Percentiles rank a stretch among this genome's conserved stretches.
phyloP scores from a whole-genome alignment of 2,329 filamentous ascomycete species.

The Pseudonectria foliicola region DNA sequence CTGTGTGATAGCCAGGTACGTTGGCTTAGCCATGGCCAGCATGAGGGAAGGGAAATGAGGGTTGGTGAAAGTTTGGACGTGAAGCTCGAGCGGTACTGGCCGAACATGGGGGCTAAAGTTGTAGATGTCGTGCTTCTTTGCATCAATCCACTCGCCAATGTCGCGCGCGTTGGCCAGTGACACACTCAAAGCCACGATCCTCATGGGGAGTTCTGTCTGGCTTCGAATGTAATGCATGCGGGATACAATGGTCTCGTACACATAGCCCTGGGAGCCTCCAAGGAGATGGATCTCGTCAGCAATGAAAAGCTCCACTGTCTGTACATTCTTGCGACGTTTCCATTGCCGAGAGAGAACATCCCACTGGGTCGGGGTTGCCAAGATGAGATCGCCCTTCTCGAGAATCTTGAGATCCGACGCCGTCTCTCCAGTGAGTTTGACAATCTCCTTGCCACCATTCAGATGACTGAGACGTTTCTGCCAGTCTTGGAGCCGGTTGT shows the following conservation, averaged over 20 bases:
- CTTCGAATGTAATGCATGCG: constrained; percentile 94
- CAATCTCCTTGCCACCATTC: constrained; percentile 77
- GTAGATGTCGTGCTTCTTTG: constrained; percentile 95
- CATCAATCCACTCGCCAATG: constrained; percentile 95
- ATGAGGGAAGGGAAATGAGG: constrained; percentile 97
- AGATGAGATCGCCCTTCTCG: constrained; percentile 77
- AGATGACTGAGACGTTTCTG: constrained; percentile 65
- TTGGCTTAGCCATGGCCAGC: constrained; percentile 96
- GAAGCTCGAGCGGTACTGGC: constrained; percentile 82
- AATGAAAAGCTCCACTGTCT: constrained; percentile 83
- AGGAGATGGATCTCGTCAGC: constrained; percentile 94
- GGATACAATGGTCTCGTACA: constrained; percentile 96
- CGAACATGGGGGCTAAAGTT: constrained; percentile 95
- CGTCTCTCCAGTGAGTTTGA: constrained; percentile 90
- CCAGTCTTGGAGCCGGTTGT: constrained; percentile 79
- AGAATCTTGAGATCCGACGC: constrained; percentile 84
- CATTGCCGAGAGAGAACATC: constrained; percentile 92
- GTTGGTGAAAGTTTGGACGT: constrained; percentile 91
- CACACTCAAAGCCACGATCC: constrained; percentile 84
- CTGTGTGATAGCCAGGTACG: constrained; percentile 81
- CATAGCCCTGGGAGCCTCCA: constrained; percentile 75
- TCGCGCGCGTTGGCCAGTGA: constrained; percentile 90
- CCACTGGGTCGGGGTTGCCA: constrained; percentile 93
- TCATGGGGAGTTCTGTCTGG: constrained; percentile 75
- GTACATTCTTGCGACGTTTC: constrained; percentile 93